These are phyloP conservation scores for Firmiana major DNA, from an alignment of 345 rosid species.

Conservation along the genomic window DNA sequence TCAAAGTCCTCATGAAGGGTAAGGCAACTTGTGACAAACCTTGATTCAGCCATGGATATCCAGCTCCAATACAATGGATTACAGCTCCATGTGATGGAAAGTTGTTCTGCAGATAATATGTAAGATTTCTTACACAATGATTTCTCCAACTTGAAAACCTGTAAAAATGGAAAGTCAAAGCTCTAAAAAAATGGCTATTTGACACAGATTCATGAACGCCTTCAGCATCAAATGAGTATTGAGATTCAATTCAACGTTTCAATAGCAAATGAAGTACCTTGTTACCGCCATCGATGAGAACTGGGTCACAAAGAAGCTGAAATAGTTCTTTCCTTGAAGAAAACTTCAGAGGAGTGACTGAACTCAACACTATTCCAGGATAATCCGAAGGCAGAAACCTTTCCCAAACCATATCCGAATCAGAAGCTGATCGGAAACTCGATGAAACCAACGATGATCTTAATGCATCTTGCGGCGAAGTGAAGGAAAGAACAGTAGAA, in stretches of 20 bases:
- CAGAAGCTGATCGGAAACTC: conserved; percentile 48
- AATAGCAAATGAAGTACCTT: conserved; percentile 28
- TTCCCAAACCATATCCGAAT: conserved; percentile 57
- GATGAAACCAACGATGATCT: conserved; percentile 45
- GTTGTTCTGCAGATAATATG: conserved; percentile 62
- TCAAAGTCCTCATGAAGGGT: not conserved
- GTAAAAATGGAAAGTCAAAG: not conserved
- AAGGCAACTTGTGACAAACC: conserved; percentile 25
- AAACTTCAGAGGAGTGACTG: conserved; percentile 20
- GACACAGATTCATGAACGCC: too few relatives aligned
- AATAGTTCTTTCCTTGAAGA: conserved; percentile 63
- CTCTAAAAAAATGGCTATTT: not conserved
- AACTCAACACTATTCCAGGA: conserved; percentile 25
- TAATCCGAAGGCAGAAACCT: conserved; percentile 51
- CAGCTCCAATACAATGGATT: conserved; percentile 57
- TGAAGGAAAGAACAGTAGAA: conserved; percentile 47
- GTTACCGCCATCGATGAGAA: conserved; percentile 47
- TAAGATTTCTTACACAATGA: conserved; percentile 46
- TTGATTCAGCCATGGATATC: conserved; percentile 46
- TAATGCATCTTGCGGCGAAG: conserved; percentile 56
- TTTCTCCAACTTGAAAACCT: conserved; percentile 61
- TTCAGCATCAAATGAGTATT: not conserved
- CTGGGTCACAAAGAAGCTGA: conserved; percentile 35
- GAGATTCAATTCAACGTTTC: not conserved
- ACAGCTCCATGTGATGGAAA: conserved; percentile 51